Conservation (phyloP, 768 basidiomycete species). For the Trametes cingulata region DNA sequence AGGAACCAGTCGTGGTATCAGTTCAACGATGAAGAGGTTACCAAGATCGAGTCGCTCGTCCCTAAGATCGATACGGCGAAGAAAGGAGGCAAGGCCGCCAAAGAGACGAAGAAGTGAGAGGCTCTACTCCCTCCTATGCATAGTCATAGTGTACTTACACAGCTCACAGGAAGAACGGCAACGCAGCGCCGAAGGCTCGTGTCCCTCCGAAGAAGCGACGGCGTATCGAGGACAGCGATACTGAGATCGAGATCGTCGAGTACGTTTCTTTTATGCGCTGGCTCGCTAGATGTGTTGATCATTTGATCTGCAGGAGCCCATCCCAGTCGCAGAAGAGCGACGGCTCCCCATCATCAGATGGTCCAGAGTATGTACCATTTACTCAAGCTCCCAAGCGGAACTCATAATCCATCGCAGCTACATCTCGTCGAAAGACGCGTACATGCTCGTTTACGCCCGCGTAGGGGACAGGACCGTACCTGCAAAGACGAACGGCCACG, state of each 20-base stretch:
- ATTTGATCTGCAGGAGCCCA: neutral
- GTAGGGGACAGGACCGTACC: conserved; percentile 29
- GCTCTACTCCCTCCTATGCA: neutral
- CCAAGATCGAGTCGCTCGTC: conserved; percentile 56
- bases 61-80: conserved; percentile 40
- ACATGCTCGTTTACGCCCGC: conserved; percentile 90
- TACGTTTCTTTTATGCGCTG: neutral
- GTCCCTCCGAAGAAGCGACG: conserved; percentile 46
- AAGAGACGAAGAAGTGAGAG: conserved; percentile 32
- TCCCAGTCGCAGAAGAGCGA: neutral
- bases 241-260: conserved; percentile 29
- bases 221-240: conserved; percentile 41
- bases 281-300: neutral
- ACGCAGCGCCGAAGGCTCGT: neutral
- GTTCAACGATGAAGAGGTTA: conserved; percentile 90
- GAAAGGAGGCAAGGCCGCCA: conserved; percentile 31
- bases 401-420: conserved; percentile 25
- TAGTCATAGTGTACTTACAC: neutral
- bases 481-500: neutral
- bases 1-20: conserved; percentile 82
- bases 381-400: neutral
- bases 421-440: conserved; percentile 82
- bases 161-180: conserved; percentile 2
- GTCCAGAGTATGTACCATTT: conserved; percentile 9
- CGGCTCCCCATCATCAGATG: neutral